Base-by-base conservation (phyloP, 2,329 filamentous ascomycete genomes). In the Penicillium sp. region DNA sequence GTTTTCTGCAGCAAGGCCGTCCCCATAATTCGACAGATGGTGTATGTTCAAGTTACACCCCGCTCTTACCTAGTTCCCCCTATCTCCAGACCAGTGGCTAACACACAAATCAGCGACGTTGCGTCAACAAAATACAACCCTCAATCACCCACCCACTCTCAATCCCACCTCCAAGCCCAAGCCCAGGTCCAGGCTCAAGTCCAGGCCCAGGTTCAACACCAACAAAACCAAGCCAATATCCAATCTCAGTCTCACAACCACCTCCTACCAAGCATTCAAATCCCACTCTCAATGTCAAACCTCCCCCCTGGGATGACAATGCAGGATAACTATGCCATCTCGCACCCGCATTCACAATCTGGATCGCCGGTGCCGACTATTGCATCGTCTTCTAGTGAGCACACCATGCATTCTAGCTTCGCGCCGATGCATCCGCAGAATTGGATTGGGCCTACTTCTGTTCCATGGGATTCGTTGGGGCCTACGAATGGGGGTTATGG, bases 1-100 rank as follows among this genome's bases (percentile, higher is more conserved):
- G 66, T 62, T 23, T 70, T 76, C 55, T 75, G 73, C 61, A 72
- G 70, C 59, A 75, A 72, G 52, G 73, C 73, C 1, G 69, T 73
- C 0, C 72, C 69, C 1, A 65, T 75, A 25, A 63, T 76, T 13
- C 66, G 68, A 41, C 69, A 70, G 35, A 70, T 75, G 29, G 66
- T 74, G 72, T 75, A 66, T 48, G 68, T 66, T 12, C 6, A 25
- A 35, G 7, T 33, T 36, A 12, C 21, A 36, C 42, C 17, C 44
- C 12, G 4, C 6, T 12, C 13, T 33, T 19, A 27, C 42, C 25
- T 27, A 27, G 7, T 23, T 21, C 13, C 21, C 23, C 19, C 4
- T 2, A 15, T 27, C 17, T 13, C 10, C n/a, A 5, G 12, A 9
- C 2, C 8, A 33, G 17, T 17, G 19, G 49, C 59, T 60, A 60